Conservation (phyloP, 139 green algal species). For the Asterochloris erici region DNA sequence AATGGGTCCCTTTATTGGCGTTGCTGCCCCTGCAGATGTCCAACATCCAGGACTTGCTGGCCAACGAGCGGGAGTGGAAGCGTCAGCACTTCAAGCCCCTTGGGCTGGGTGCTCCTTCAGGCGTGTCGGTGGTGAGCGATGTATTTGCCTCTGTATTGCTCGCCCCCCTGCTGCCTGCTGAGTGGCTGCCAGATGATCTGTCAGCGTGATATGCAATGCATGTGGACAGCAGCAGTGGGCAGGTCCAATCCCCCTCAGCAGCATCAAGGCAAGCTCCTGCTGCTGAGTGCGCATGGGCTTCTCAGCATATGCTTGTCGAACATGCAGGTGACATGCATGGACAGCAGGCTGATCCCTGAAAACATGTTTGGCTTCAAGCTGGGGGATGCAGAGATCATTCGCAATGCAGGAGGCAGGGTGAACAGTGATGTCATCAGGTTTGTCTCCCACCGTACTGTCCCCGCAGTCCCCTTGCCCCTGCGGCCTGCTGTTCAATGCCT, state of each 20-base stretch:
- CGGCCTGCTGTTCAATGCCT: background rate
- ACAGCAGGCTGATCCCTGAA: slow-evolving; percentile 2
- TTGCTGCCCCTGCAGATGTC: too few species aligned
- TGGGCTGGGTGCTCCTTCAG: too few species aligned
- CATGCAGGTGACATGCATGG: background rate
- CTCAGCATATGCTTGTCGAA: background rate
- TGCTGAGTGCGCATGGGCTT: background rate
- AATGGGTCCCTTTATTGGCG: too few species aligned
- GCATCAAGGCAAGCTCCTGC: background rate
- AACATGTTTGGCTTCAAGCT: slow-evolving; percentile 11
- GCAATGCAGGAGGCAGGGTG: slow-evolving; percentile 18
- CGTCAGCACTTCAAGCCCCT: too few species aligned
- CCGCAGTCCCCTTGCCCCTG: too few species aligned
- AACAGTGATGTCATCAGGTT: slow-evolving; percentile 14
- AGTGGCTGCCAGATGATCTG: too few species aligned
- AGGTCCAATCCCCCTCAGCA: background rate
- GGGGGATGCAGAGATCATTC: slow-evolving; percentile 11
- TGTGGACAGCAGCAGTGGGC: too few species aligned
- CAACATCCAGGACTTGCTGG: too few species aligned
- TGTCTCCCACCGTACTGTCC: too few species aligned
- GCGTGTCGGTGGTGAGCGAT: too few species aligned
- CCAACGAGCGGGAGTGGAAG: too few species aligned
- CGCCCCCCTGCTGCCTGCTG: background rate
- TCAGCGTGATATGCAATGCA: too few species aligned
- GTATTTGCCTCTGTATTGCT: background rate